These are phyloP conservation scores for Blakeslea trispora DNA, from an alignment of 371 early-diverging fungal genomes.

Conservation along the genomic window DNA sequence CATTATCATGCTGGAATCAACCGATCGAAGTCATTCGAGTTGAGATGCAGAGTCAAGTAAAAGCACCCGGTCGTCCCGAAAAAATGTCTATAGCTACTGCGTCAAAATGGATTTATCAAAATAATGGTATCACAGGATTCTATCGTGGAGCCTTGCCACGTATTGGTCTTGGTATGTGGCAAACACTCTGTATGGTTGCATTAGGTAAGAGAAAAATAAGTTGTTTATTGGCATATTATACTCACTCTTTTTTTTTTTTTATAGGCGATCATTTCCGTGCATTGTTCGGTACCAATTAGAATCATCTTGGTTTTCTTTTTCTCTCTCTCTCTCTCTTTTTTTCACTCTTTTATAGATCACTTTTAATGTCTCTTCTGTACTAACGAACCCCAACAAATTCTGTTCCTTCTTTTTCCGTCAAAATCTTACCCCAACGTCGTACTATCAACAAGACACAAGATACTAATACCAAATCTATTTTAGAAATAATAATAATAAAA, in stretches of 20 bases:
- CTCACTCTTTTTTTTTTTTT: neutral
- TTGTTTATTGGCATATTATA: too few relatives aligned
- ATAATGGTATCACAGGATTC: conserved; percentile 88
- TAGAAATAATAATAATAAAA: too few relatives aligned
- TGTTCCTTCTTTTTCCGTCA: conserved; percentile 4
- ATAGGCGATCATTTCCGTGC: conserved; percentile 43
- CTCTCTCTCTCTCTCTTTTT: neutral
- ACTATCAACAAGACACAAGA: neutral
- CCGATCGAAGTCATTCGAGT: conserved; percentile 96
- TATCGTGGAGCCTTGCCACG: conserved; percentile 92
- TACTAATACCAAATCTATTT: conserved; percentile 1
- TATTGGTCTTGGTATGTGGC: conserved; percentile 90
- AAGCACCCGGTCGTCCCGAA: conserved; percentile 80
- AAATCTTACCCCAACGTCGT: conserved; percentile 8
- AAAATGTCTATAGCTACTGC: conserved; percentile 84
- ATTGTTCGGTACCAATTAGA: conserved; percentile 34
- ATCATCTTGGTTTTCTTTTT: neutral
- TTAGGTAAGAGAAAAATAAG: conserved; percentile 17
- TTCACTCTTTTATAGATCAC: neutral
- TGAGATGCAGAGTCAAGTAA: conserved; percentile 93
- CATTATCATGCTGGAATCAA: conserved; percentile 94
- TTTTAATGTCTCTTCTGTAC: neutral
- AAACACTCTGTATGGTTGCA: conserved; percentile 94
- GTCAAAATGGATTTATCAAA: conserved; percentile 89
- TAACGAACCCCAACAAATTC: conserved; percentile 6